Conservation (phyloP, 805 yeast genomes). For the Alloascoidea africana region DNA sequence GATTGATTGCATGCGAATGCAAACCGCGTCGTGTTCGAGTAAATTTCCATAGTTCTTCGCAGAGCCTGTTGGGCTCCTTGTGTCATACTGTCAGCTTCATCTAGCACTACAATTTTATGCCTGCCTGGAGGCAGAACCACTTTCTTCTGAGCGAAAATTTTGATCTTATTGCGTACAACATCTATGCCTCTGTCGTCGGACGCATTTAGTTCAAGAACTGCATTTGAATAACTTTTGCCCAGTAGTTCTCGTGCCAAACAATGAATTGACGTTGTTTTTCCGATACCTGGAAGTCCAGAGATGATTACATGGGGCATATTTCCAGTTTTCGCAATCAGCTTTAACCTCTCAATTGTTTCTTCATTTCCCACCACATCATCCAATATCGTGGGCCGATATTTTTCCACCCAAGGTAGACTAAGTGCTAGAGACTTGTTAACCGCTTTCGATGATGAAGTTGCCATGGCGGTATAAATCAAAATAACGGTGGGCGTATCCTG, state of each 20-base stretch:
- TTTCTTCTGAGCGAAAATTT: constrained; percentile 91
- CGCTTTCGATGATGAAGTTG: not conserved
- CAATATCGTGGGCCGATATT: constrained; percentile 70
- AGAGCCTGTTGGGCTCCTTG: constrained; percentile 94
- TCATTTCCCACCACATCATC: constrained; percentile 87
- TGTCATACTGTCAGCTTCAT: constrained; percentile 95
- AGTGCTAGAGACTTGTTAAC: not conserved
- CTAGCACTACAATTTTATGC: constrained; percentile 85
- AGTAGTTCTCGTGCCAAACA: constrained; percentile 78
- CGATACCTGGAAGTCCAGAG: constrained; percentile 95
- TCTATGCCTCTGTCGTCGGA: constrained; percentile 97
- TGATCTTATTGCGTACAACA: constrained; percentile 85
- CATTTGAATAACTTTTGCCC: constrained; percentile 58
- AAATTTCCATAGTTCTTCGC: constrained; percentile 89
- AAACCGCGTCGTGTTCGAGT: constrained; percentile 89
- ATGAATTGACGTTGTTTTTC: constrained; percentile 87
- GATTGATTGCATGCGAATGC: constrained; percentile 98
- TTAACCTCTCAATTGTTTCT: constrained; percentile 75
- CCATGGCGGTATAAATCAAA: not conserved
- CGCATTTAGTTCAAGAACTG: constrained; percentile 87
- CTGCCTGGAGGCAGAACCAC: constrained; percentile 77
- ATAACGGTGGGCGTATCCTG: not conserved
- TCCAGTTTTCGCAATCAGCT: constrained; percentile 80
- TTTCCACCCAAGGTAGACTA: constrained; percentile 59
- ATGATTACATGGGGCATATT: constrained; percentile 95